These are phyloP conservation scores for Solanum rostratum DNA, from an alignment of 257 asterid species.

Conservation along the genomic window DNA sequence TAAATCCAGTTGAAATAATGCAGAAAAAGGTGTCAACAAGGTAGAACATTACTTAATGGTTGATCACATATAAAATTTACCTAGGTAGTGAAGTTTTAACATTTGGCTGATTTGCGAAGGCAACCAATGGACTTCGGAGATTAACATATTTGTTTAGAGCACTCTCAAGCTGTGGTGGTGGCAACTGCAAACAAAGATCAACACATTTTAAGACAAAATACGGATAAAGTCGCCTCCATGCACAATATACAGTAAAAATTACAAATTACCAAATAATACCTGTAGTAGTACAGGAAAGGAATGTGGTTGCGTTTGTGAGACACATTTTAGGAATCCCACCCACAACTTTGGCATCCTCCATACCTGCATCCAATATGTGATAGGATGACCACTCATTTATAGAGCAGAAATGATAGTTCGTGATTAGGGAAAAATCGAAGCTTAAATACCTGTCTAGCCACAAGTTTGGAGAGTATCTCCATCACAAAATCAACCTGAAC, in stretches of 20 bases:
- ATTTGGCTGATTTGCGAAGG: constrained; percentile 52
- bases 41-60: not conserved
- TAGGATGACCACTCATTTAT: not conserved
- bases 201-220: constrained; percentile 1
- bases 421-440: not conserved
- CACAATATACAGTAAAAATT: not conserved
- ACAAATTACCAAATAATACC: constrained; percentile 28
- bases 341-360: constrained; percentile 96
- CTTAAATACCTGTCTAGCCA: constrained; percentile 53
- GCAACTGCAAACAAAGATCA: constrained; percentile 63
- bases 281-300: constrained; percentile 78
- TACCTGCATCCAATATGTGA: constrained; percentile 32
- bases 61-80: constrained; percentile 21
- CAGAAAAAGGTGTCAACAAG: not conserved
- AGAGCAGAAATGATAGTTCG: not conserved
- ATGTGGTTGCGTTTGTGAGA: constrained; percentile 93
- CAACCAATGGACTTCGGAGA: constrained; percentile 70
- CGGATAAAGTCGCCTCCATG: not conserved
- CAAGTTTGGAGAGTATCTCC: constrained; percentile 87
- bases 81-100: constrained; percentile 54
- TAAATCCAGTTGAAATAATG: not conserved
- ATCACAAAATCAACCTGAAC: constrained; percentile 81
- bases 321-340: constrained; percentile 91
- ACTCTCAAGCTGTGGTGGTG: constrained; percentile 87
- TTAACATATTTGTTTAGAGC: constrained; percentile 70